Evolutionary conservation across 805 yeast genomes (phyloP).

Genomic region (Saturnispora hagleri): DNA sequence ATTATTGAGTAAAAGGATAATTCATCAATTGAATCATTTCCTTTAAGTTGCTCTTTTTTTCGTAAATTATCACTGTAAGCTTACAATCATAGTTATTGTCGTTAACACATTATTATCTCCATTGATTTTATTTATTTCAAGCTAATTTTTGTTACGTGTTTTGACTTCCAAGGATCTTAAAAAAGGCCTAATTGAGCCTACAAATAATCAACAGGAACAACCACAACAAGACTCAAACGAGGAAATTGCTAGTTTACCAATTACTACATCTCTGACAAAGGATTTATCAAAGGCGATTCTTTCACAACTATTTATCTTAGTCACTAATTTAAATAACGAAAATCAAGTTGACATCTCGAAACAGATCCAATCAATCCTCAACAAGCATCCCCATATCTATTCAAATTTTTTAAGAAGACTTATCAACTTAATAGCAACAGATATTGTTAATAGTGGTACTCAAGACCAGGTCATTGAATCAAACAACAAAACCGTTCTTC

Average conservation of each 20-base stretch:
- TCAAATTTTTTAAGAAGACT: constrained; percentile 26
- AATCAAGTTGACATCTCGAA: constrained; percentile 32
- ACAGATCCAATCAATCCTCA: constrained; percentile 41
- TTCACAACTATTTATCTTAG: constrained; percentile 46
- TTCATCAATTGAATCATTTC: background rate
- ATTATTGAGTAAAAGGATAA: background rate
- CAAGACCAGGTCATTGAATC: constrained; percentile 17
- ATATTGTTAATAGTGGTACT: constrained; percentile 13
- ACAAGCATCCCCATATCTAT: constrained; percentile 28
- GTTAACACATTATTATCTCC: background rate
- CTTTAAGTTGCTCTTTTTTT: background rate
- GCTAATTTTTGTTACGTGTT: background rate
- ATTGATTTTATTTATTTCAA: background rate
- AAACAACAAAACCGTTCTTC: constrained; percentile 15
- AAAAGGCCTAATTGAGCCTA: constrained; percentile 1
- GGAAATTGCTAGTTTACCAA: background rate
- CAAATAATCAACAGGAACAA: background rate
- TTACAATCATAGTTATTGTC: background rate
- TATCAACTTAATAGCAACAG: constrained; percentile 24
- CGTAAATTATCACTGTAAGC: background rate
- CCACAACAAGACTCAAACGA: background rate
- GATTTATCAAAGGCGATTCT: constrained; percentile 28
- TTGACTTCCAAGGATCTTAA: background rate
- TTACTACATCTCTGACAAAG: constrained; percentile 10
- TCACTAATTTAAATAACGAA: constrained; percentile 33